phyloP scores from a whole-genome alignment of 305 asterid species.

The Coffea humblotiana region DNA sequence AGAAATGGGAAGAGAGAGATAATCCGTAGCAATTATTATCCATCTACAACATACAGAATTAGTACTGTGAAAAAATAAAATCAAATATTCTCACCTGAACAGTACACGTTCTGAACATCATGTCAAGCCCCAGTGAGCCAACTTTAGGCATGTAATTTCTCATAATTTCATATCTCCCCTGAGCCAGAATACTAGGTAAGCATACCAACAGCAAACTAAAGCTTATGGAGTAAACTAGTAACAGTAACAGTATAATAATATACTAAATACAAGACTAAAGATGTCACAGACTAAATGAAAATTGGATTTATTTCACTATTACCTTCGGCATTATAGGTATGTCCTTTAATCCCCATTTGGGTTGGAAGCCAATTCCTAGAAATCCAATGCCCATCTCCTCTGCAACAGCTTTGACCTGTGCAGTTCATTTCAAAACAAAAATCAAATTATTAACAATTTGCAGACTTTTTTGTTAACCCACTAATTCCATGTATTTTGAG shows the following conservation, averaged over 20 bases:
- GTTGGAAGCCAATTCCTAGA: conserved; percentile 91
- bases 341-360: conserved; percentile 85
- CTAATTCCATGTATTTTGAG: neutral
- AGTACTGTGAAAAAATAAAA: conserved; percentile 7
- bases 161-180: conserved; percentile 95
- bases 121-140: conserved; percentile 93
- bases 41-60: neutral
- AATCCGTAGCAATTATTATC: neutral
- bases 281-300: neutral
- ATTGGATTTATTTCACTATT: neutral
- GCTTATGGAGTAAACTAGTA: conserved; percentile 3
- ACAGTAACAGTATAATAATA: neutral
- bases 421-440: conserved; percentile 20
- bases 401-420: conserved; percentile 93
- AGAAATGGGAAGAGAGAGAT: neutral
- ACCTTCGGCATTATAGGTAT: conserved; percentile 98
- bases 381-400: conserved; percentile 98
- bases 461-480: neutral
- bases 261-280: neutral
- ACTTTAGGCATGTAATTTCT: conserved; percentile 94
- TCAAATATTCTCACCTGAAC: conserved; percentile 65
- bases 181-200: conserved; percentile 45
- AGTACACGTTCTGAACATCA: conserved; percentile 93
- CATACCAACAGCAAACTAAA: conserved; percentile 26
- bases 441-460: conserved; percentile 4